Percentiles rank a stretch among this genome's conserved stretches.
Conservation (phyloP, 345 rosid species). For the thale cress (Arabidopsis thaliana) region TAIR10.1 NC_003071.7:12186001-12186500, state of each 20-base stretch:
- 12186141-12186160: background rate
- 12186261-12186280: no score
- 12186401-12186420: constrained; percentile 31
- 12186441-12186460: constrained; percentile 32
- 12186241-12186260: no score
- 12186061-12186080: background rate
- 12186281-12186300: background rate
- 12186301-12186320: background rate
- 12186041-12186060: constrained; percentile 17
- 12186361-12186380: constrained; percentile 48
- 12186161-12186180: background rate
- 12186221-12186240: no score
- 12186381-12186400: constrained; percentile 29
- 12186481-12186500: constrained; percentile 24
- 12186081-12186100: background rate
- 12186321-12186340: constrained; percentile 18
- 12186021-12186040: background rate
- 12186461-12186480: constrained; percentile 42
- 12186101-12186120: background rate
- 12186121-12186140: background rate
- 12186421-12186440: constrained; percentile 33
- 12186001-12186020: background rate
- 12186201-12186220: constrained; percentile 27
- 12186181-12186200: background rate
- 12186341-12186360: constrained; percentile 40